Base-by-base conservation (phyloP, 139 green algal species). In the Limnomonas spitsbergensis region DNA sequence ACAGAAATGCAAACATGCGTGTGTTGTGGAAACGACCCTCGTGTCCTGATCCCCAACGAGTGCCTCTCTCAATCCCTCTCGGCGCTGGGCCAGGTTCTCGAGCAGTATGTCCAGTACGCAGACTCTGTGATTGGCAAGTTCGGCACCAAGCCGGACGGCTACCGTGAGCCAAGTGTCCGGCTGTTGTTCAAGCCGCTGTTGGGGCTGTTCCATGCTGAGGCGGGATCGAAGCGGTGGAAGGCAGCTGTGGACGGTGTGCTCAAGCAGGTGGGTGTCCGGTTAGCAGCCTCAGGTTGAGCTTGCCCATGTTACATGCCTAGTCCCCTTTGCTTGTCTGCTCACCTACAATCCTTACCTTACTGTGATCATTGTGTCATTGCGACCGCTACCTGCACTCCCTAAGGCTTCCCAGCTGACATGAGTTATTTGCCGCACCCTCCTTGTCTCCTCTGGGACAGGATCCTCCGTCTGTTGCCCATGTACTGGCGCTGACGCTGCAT, bases 191-290 rank as follows among this genome's bases (percentile, higher is more conserved):
- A 92, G 78, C 94, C 93, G 27, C 77, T 96, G 53, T 83, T 97
- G n/a, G 91, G 91, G 76, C 80, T 98, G 35, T 96, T 97, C 75
- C 85, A 94, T 70, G 90, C 87, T 1, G 91, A 94, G 81, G 71
- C 75, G 1, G 83, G 87, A 37, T 83, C 68, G 53, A 91, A 91
- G 38, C 76, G 79, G 27, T 92, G 86, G 88, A 91, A 92, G 74
- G 47, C 66, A 3, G 77, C 74, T 2, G 80, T 93, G 67, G 86
- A 93, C 68, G 71, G 66, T 0, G 34, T 84, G 40, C 79, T 91
- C 37, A 80, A 83, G 42, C 36, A 71, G 75, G 68, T 74, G 68
- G 7, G 56, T 69, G 56, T n/a, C n/a, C n/a, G n/a, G n/a, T n/a
- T n/a, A n/a, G n/a, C 20, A 14, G 47, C 14, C 20, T 14, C 14